Base-by-base conservation (phyloP, 2,329 filamentous ascomycete genomes). In the Zarea fungicola region DNA sequence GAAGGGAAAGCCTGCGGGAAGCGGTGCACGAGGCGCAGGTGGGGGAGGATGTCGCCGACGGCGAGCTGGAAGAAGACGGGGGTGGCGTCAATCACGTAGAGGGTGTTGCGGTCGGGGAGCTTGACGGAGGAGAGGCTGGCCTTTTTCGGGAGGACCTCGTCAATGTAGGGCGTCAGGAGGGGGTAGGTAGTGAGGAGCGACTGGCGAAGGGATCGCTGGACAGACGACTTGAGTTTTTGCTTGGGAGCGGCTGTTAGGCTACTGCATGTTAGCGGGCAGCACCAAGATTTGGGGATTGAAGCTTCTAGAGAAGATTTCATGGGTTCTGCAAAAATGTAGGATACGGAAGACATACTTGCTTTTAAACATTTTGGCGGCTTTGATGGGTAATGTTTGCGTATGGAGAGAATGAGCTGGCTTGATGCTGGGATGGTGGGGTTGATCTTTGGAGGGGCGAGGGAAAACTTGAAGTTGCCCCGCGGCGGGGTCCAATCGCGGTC, bases 161-260 rank as follows among this genome's bases (percentile, higher is more conserved):
- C 93, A 69, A 96, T 95, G 71, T 89, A 81, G 1, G 89, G 87
- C 57, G 83, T 82, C 44, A 97, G 85, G 44, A 88, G 80, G 3
- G 93, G 93, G 71, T 95, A 96, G 46, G 87, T 87, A 51, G 89
- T 78, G 55, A 93, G 75, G 57, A 97, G 80, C 62, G 88, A 88
- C 61, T 84, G 78, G 59, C 93, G 88, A 60, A 99, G 84, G 55
- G 76, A 81, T 62, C 93, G 88, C 74, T 96, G 91, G 49, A 89
- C 89, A 21, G 90, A 96, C 56, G 92, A 96, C 74, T 97, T 99
- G 70, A 97, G 89, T 77, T 97, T 97, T 60, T 90, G 89, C 73
- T 93, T 95, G 49, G 88, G 84, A 57, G 86, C 82, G 22, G 85
- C 73, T 60, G 83, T 74, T 66, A 96, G 83, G 57, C 87, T 92